Percentiles rank a stretch among this genome's conserved stretches.
Conservation (phyloP, 2,329 filamentous ascomycete species). For the Fusarium sp. region DNA sequence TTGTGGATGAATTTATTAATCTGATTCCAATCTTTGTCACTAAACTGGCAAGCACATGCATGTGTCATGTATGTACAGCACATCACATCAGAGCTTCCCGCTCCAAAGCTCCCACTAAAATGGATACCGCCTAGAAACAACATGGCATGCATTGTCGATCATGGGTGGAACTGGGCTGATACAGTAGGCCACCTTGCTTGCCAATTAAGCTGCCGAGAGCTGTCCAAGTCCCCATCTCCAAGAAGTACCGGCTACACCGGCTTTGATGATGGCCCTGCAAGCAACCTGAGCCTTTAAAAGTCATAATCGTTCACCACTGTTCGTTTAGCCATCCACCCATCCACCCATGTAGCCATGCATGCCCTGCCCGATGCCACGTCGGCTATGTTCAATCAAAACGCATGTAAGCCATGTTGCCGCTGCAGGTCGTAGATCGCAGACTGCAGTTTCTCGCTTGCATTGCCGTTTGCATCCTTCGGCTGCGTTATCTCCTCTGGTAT, state of each 20-base stretch:
- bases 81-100: neutral
- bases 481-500: neutral
- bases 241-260: neutral
- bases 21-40: neutral
- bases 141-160: constrained; percentile 8
- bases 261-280: constrained; percentile 3
- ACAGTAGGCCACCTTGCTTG: neutral
- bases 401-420: neutral
- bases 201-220: neutral
- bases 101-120: neutral
- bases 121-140: neutral
- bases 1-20: neutral
- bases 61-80: neutral
- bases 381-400: neutral
- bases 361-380: constrained; percentile 7
- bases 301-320: neutral
- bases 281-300: neutral
- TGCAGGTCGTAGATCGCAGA: neutral
- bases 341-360: neutral
- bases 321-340: neutral
- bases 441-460: neutral
- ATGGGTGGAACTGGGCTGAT: neutral
- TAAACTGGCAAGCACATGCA: neutral
- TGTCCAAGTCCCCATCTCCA: neutral
- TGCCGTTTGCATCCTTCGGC: neutral